A percentile compares a stretch with the other conserved stretches of the same genome.
Evolutionary conservation across 805 yeast species (phyloP).

Genomic region (Saccharomycopsis oosterbeekiorum): DNA sequence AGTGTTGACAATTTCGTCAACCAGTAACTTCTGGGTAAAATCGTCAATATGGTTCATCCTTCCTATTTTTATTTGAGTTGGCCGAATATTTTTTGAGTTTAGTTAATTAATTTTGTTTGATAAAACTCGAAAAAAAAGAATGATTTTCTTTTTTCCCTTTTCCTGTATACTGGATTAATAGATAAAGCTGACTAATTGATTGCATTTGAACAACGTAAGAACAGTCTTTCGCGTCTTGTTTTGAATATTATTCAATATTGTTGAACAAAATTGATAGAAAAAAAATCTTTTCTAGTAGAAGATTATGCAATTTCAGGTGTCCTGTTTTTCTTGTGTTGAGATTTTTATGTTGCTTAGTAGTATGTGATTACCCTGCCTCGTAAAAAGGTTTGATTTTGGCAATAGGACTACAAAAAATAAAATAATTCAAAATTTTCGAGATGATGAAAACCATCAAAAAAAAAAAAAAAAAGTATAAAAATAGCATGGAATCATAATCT

Average conservation of each 20-base stretch:
- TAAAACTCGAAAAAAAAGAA: not conserved
- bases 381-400: too few species aligned
- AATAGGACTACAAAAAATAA: too few species aligned
- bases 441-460: not conserved
- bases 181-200: too few species aligned
- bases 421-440: too few species aligned
- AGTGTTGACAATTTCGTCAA: conserved; percentile 45
- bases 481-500: not conserved
- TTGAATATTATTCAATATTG: not conserved
- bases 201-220: not conserved
- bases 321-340: not conserved
- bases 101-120: not conserved
- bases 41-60: conserved; percentile 44
- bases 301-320: not conserved
- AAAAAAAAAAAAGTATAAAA: not conserved
- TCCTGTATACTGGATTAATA: too few species aligned
- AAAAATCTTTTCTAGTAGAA: not conserved
- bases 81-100: not conserved
- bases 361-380: not conserved
- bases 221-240: not conserved
- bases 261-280: not conserved
- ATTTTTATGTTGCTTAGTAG: too few species aligned
- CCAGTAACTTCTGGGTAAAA: conserved; percentile 52
- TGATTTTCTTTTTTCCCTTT: too few species aligned
- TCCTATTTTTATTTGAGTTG: not conserved